Evolutionary conservation across 148 eudicot genomes (phyloP).

Genomic region (Rhododendron molle): DNA sequence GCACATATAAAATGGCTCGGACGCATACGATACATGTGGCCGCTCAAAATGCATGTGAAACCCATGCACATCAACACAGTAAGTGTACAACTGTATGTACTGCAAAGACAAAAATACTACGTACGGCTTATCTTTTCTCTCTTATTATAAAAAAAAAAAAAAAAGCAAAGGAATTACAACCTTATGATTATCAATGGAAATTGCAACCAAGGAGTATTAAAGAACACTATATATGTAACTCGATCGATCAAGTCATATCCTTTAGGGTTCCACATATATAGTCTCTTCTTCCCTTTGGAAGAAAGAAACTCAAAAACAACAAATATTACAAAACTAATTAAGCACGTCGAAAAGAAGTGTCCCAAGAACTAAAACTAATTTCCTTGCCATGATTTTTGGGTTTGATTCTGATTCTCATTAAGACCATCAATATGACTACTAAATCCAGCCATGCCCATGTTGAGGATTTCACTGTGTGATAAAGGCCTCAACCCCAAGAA

Average conservation of each 20-base stretch:
- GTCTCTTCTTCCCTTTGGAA: neutral
- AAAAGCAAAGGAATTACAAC: neutral
- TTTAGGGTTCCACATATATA: neutral
- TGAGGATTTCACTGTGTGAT: conserved; percentile 57
- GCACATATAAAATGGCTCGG: no score
- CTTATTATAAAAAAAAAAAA: no score
- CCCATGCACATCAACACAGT: neutral
- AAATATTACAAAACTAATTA: neutral
- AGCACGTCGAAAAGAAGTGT: neutral
- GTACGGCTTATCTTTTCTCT: neutral
- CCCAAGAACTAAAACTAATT: neutral
- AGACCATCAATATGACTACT: conserved; percentile 26
- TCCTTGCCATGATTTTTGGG: conserved; percentile 34
- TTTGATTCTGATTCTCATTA: conserved; percentile 21
- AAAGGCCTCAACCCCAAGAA: conserved; percentile 74
- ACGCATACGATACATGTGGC: neutral
- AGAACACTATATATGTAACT: neutral
- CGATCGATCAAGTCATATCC: neutral
- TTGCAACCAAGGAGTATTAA: no score
- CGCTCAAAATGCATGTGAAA: neutral
- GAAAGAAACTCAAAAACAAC: neutral
- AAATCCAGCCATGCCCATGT: conserved; percentile 47
- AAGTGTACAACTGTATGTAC: no score
- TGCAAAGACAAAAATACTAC: neutral
- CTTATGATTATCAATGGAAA: neutral